Percentiles rank a stretch among this genome's conserved stretches.
Conservation (phyloP, 2,329 filamentous ascomycete genomes). For the Colletotrichum ledebouriae region DNA sequence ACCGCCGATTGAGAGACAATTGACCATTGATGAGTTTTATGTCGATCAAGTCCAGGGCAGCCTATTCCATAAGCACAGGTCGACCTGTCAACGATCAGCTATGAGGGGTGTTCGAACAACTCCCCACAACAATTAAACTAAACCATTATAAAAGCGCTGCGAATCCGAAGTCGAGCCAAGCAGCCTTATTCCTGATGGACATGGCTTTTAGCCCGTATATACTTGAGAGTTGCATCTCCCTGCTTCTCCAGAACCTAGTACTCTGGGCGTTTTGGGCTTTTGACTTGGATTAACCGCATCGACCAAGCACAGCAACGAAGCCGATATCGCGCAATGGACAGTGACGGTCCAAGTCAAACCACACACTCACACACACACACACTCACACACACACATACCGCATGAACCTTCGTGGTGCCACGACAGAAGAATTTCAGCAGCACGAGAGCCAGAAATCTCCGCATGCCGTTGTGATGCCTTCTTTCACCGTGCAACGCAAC, state of each 20-base stretch:
- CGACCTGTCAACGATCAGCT: neutral
- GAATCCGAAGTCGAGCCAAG: neutral
- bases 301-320: neutral
- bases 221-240: constrained; percentile 1
- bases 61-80: no score
- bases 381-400: neutral
- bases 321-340: constrained; percentile 2
- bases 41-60: no score
- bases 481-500: no score
- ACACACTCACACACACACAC: neutral
- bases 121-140: neutral
- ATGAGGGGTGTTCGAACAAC: neutral
- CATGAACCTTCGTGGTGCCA: neutral
- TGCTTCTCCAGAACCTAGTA: constrained; percentile 1
- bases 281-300: no score
- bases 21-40: no score
- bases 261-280: neutral
- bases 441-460: constrained; percentile 2
- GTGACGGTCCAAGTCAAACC: neutral
- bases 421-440: constrained; percentile 2
- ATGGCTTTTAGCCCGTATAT: neutral
- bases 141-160: neutral
- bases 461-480: neutral
- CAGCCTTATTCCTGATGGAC: neutral
- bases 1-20: no score